phyloP scores from a whole-genome alignment of 2,329 filamentous ascomycete species.

The Phoma herbarum region DNA sequence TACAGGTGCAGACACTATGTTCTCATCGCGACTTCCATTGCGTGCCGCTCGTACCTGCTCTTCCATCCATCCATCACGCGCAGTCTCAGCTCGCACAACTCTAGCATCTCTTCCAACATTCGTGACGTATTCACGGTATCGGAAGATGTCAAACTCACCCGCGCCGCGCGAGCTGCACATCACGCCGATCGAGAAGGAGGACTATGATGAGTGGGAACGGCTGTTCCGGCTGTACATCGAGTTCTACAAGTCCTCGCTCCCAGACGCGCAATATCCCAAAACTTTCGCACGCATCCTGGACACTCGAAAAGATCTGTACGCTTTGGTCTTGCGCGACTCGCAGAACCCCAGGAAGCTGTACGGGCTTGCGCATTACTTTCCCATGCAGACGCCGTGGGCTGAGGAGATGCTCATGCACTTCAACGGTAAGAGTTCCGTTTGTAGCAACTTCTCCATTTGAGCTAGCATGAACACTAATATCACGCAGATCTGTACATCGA shows the following conservation, averaged over 20 bases:
- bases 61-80: neutral
- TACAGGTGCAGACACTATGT: neutral
- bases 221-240: constrained; percentile 22
- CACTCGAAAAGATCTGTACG: constrained; percentile 9
- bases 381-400: constrained; percentile 19
- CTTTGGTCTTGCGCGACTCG: constrained; percentile 13
- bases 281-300: constrained; percentile 20
- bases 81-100: neutral
- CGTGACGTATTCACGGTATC: neutral
- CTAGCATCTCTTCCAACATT: neutral
- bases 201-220: constrained; percentile 19
- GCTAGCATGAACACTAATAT: neutral
- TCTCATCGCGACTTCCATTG: neutral
- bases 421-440: constrained; percentile 10
- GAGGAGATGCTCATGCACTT: constrained; percentile 21
- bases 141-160: neutral
- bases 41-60: neutral
- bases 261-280: constrained; percentile 18
- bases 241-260: constrained; percentile 24
- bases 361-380: constrained; percentile 23
- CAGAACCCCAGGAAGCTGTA: constrained; percentile 7
- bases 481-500: constrained; percentile 16
- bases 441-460: neutral
- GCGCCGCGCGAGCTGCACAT: neutral
- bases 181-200: constrained; percentile 7